These are phyloP conservation scores for Nicotiana rustica DNA, from an alignment of 305 asterid genomes.

Conservation along the genomic window DNA sequence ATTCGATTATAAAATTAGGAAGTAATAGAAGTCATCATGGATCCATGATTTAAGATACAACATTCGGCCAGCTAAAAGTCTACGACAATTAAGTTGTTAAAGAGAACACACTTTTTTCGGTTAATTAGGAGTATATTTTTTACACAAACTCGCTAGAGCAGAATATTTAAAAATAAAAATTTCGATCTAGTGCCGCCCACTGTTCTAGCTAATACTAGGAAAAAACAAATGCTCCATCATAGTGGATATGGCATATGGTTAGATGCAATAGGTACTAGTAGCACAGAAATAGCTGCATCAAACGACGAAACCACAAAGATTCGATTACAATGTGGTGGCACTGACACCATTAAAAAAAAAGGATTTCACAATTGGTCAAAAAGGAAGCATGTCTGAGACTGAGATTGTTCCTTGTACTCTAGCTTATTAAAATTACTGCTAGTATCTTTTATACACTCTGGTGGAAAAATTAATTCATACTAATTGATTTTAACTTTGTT, in stretches of 20 bases:
- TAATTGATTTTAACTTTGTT: no score
- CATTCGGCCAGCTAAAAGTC: no score
- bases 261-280: background rate
- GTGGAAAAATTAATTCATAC: no score
- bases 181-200: background rate
- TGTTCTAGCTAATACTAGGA: conserved; percentile 1
- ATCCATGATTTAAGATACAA: background rate
- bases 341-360: background rate
- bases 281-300: background rate
- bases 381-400: conserved; percentile 46
- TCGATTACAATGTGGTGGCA: conserved; percentile 28
- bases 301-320: conserved; percentile 28
- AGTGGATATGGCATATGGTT: conserved; percentile 9
- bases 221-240: conserved; percentile 15
- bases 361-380: conserved; percentile 36
- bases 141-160: background rate
- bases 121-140: no score
- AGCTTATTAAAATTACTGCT: no score
- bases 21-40: background rate
- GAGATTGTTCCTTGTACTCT: conserved; percentile 32
- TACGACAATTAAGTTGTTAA: no score
- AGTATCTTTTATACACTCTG: no score
- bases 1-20: background rate
- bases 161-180: conserved; percentile 8
- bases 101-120: no score